Conservation (phyloP, 1,284 basidiomycete genomes). For the Puccinia hordei region DNA sequence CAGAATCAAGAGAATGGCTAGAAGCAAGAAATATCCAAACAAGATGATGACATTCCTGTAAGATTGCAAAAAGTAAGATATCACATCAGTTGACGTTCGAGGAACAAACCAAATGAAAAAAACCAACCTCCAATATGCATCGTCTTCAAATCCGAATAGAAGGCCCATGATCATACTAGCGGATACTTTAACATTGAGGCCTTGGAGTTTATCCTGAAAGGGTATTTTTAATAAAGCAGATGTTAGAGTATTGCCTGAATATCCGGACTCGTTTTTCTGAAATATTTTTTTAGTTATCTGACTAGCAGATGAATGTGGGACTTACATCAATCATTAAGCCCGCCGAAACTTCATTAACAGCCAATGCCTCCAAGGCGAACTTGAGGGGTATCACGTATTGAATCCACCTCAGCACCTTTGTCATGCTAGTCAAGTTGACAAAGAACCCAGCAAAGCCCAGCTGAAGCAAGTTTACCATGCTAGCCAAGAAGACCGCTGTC, state of each 20-base stretch:
- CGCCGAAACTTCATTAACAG: slow-evolving; percentile 82
- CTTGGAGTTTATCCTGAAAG: slow-evolving; percentile 68
- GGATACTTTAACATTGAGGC: slow-evolving; percentile 76
- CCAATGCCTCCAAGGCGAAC: slow-evolving; percentile 65
- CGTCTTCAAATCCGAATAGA: slow-evolving; percentile 77
- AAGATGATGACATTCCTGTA: slow-evolving; percentile 73
- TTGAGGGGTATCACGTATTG: slow-evolving; percentile 75
- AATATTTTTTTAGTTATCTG: background rate
- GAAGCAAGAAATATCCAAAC: slow-evolving; percentile 78
- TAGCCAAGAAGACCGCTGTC: slow-evolving; percentile 81
- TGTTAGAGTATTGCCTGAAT: background rate
- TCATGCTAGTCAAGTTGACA: slow-evolving; percentile 76
- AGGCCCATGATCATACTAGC: slow-evolving; percentile 79
- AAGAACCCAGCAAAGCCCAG: slow-evolving; percentile 66
- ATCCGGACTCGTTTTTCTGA: background rate
- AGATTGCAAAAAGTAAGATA: background rate
- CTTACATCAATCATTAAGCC: slow-evolving; percentile 71
- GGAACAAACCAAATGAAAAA: background rate
- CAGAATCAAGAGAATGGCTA: slow-evolving; percentile 69
- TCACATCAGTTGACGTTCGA: background rate
- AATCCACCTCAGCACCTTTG: slow-evolving; percentile 80
- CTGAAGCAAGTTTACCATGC: slow-evolving; percentile 74
- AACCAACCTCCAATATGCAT: slow-evolving; percentile 71
- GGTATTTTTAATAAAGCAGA: background rate
- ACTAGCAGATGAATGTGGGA: background rate